Evolutionary conservation across 352 stramenopile species (phyloP), one percentile per base, ranked within the genome.

Genomic region (Pilasporangium apinafurcum): DNA sequence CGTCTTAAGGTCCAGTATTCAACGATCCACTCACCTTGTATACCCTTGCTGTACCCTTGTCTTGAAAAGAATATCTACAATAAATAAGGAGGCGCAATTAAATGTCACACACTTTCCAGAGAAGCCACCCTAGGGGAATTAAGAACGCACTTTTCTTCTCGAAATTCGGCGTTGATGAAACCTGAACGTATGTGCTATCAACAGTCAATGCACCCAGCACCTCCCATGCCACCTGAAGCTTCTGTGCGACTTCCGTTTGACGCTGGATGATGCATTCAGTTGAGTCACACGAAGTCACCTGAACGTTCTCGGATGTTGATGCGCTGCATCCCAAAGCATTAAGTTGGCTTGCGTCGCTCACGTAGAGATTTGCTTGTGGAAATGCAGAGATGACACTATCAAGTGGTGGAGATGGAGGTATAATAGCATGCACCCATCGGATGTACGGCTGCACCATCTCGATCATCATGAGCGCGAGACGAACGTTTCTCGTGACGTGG

Each of bases 361-460:
- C 64, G 38, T 80, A 87, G 30, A 79, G 44, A 25, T 47, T 66
- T 7, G 73, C 72, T 4, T 62, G 56, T 1, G 67, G 65, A 37
- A 88, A 86, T 17, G 28, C 29, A 9, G 51, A 56, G 40, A 48
- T 38, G n/a, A 13, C 28, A 47, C 34, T 40, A 28, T 44, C 24
- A 25, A 28, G 14, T 50, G 20, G 13, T 55, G 17, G 8, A 18
- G 18, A 10, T 41, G 20, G 14, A 9, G 22, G 14, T 12, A 40
- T 24, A 10, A 42, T 55, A 4, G 56, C 59, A n/a, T 79, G 49
- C 5, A 90, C 62, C 80, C 77, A 92, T 9, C 76, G 76, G 22
- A 98, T 52, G 56, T 98, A 95, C 18, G 95, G 95, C 61, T 98
- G 79, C 4, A 96, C 92, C 52, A 98, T 73, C 51, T 99, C 96